Evolutionary conservation across 805 yeast genomes (phyloP).

Genomic region (Lachancea nothofagi): DNA sequence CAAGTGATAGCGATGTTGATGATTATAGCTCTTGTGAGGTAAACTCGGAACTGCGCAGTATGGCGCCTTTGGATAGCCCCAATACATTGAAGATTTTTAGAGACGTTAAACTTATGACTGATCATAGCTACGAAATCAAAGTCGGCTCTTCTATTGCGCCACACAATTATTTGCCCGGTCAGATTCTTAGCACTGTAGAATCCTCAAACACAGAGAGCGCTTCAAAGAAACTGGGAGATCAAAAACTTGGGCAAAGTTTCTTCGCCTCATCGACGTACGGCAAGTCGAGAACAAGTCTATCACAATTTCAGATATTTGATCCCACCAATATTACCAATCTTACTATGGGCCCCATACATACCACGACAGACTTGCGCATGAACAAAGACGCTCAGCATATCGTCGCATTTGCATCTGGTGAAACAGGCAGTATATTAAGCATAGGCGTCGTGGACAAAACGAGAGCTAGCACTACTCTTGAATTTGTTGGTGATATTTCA

Average conservation of each 20-base stretch:
- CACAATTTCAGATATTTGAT: conserved; percentile 13
- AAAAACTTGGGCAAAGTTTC: neutral
- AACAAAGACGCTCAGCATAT: conserved; percentile 19
- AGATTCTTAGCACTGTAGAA: conserved; percentile 13
- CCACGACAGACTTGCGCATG: conserved; percentile 20
- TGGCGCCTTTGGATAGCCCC: neutral
- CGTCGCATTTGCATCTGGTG: conserved; percentile 22
- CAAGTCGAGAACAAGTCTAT: neutral
- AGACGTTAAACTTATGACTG: conserved; percentile 13
- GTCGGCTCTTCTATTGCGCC: conserved; percentile 11
- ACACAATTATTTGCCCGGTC: conserved; percentile 22
- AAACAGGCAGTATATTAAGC: conserved; percentile 16
- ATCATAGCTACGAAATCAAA: conserved; percentile 16
- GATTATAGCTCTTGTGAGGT: conserved; percentile 8
- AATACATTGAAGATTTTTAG: conserved; percentile 19
- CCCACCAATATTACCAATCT: conserved; percentile 21
- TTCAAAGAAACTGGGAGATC: neutral
- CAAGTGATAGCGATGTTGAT: conserved; percentile 11
- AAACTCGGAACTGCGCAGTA: neutral
- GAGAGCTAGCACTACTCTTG: neutral
- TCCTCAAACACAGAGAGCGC: neutral
- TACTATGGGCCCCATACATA: conserved; percentile 20
- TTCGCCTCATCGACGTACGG: too few relatives aligned
- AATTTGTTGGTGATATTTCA: conserved; percentile 1
- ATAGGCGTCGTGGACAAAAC: conserved; percentile 11